Base-by-base conservation (phyloP, 257 asterid genomes). In the Ophiorrhiza pumila region DNA sequence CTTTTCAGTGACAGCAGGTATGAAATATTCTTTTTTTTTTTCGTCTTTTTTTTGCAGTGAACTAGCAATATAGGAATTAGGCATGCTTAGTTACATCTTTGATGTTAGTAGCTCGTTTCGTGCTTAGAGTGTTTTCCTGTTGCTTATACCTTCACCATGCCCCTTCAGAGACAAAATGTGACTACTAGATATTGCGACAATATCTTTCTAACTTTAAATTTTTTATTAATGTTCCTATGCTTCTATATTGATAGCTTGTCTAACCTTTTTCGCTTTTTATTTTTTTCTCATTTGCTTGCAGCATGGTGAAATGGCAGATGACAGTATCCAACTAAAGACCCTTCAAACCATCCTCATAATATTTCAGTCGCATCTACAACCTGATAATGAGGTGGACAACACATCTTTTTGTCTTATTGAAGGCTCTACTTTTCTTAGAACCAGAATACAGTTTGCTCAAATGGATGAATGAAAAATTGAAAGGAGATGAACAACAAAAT, bases 241-340 rank as follows among this genome's bases (percentile, higher is more conserved):
- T 22, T 15, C 5, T 4, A 10, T 27, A 22, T n/a, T 39, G 7
- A 66, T 67, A 29, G 22, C 56, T 78, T 27, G 29, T 74, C 41
- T 59, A 57, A 20, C 71, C 70, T 57, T 22, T 69, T 71, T 69
- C 25, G 7, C 31, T 45, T 31, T 66, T 79, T 56, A 11, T 53
- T 58, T 71, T 50, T 69, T 66, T 80, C 77, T 75, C 65, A 5
- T 68, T 68, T 39, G 41, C 63, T 17, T 42, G 65, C 88, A 94
- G 99, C 99, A 94, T 57, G 88, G 96, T 81, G 98, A 94, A 84
- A 94, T 94, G 96, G 92, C 88, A 53, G 98, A 94, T 77, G 99
- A 94, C 78, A 84, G 87, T 75, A 82, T 94, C 79, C 99, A 94
- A 70, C 92, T 94, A 61, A 94, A 91, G 87, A 90, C 98, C 75